Evolutionary conservation across 1,284 basidiomycete genomes (phyloP).

Genomic region (Irpex sp.): DNA sequence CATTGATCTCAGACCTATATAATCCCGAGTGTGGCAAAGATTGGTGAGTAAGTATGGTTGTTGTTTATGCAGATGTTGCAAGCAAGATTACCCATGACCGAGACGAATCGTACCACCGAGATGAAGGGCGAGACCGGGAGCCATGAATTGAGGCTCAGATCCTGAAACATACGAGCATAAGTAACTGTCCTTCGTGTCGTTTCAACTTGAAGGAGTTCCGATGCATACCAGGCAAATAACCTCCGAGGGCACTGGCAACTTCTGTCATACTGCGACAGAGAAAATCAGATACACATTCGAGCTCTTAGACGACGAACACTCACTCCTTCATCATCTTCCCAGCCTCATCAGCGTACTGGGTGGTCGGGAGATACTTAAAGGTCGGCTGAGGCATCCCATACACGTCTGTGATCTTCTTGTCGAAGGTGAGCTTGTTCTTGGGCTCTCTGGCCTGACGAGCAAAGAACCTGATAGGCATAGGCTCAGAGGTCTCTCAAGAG

Average conservation of each 20-base stretch:
- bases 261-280: slow-evolving; percentile 17
- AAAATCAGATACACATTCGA: background rate
- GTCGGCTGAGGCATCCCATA: slow-evolving; percentile 37
- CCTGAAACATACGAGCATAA: slow-evolving; percentile 3
- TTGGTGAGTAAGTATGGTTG: background rate
- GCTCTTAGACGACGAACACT: background rate
- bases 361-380: slow-evolving; percentile 19
- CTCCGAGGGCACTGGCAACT: slow-evolving; percentile 19
- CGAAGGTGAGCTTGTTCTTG: slow-evolving; percentile 23
- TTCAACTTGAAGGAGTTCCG: background rate
- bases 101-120: slow-evolving; percentile 18
- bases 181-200: background rate
- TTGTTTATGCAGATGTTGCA: too few species aligned
- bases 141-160: slow-evolving; percentile 25
- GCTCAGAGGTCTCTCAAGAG: background rate
- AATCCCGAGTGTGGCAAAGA: background rate
- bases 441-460: slow-evolving; percentile 20
- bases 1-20: slow-evolving; percentile 11
- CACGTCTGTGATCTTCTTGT: slow-evolving; percentile 20
- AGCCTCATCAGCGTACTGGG: slow-evolving; percentile 11
- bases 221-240: slow-evolving; percentile 15
- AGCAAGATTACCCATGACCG: slow-evolving; percentile 1
- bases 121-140: slow-evolving; percentile 23
- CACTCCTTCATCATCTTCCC: slow-evolving; percentile 25
- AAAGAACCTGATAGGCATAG: slow-evolving; percentile 22